A percentile compares a stretch with the other conserved stretches of the same genome.
These are phyloP conservation scores for Lodderomyces orthopsilosis DNA, from an alignment of 1,139 yeast species.

Conservation along the genomic window DNA sequence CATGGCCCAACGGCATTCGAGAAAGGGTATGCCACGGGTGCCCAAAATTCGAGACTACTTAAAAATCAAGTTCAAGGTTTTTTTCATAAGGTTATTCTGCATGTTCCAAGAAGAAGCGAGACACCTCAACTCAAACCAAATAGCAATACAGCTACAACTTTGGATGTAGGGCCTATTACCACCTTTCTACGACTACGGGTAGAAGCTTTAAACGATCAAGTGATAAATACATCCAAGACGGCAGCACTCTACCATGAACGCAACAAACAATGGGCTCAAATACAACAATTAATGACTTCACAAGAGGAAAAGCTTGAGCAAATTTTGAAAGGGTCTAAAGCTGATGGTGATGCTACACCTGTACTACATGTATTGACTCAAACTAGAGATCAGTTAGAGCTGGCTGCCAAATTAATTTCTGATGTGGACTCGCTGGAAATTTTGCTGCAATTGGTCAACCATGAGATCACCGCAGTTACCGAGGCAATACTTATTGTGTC, in stretches of 20 bases:
- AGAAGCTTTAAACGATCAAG: constrained; percentile 29
- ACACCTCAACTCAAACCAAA: constrained; percentile 19
- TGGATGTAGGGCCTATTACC: constrained; percentile 36
- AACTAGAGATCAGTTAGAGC: constrained; percentile 9
- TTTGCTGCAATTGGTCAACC: constrained; percentile 4
- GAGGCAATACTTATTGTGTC: constrained; percentile 11
- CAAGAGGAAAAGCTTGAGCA: constrained; percentile 27
- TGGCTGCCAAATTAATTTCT: not conserved
- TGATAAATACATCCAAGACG: constrained; percentile 22
- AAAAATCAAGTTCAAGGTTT: constrained; percentile 17
- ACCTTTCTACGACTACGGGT: constrained; percentile 28
- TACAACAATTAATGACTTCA: constrained; percentile 25
- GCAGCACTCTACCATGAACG: constrained; percentile 32
- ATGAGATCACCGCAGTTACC: constrained; percentile 10
- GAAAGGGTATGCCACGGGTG: constrained; percentile 35
- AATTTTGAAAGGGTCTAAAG: constrained; percentile 18
- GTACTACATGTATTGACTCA: constrained; percentile 8
- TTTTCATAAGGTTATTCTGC: constrained; percentile 5
- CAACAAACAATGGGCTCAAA: constrained; percentile 38
- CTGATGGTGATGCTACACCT: constrained; percentile 7
- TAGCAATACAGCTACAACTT: constrained; percentile 27
- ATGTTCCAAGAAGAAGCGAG: constrained; percentile 2
- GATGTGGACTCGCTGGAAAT: not conserved
- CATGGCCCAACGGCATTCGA: constrained; percentile 34
- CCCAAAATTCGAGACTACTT: constrained; percentile 26